Evolutionary conservation across 306 rosid species (phyloP).

Genomic region (Cucurbita argyrosperma): DNA sequence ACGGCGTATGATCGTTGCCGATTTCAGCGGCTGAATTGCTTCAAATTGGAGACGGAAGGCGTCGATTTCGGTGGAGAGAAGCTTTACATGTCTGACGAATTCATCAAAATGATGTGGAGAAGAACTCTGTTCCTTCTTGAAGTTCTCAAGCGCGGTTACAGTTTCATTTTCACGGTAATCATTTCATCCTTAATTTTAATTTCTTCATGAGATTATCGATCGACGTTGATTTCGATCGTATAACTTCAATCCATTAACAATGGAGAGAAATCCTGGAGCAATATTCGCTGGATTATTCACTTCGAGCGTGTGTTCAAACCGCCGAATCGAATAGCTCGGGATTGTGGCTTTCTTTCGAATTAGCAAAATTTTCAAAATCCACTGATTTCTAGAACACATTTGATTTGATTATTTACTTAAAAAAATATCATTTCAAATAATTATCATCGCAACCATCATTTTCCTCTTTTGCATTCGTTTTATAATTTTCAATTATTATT

Average conservation of each 20-base stretch:
- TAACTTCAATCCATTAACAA: neutral
- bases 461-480: neutral
- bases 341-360: neutral
- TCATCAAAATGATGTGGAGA: constrained; percentile 76
- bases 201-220: neutral
- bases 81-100: constrained; percentile 51
- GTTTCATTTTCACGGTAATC: constrained; percentile 50
- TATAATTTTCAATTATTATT: neutral
- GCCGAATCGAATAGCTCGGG: neutral
- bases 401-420: neutral
- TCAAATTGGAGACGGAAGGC: constrained; percentile 38
- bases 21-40: constrained; percentile 42
- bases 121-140: constrained; percentile 39
- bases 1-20: constrained; percentile 49
- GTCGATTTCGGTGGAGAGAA: constrained; percentile 51
- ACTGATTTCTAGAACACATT: neutral
- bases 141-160: constrained; percentile 68
- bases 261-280: neutral
- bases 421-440: neutral
- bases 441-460: neutral
- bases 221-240: neutral
- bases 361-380: neutral
- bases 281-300: neutral
- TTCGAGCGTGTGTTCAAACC: neutral
- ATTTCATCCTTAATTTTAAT: too few species aligned